These are phyloP conservation scores for Boletus rufocinnamomeus DNA, from an alignment of 768 basidiomycete genomes.

Conservation along the genomic window DNA sequence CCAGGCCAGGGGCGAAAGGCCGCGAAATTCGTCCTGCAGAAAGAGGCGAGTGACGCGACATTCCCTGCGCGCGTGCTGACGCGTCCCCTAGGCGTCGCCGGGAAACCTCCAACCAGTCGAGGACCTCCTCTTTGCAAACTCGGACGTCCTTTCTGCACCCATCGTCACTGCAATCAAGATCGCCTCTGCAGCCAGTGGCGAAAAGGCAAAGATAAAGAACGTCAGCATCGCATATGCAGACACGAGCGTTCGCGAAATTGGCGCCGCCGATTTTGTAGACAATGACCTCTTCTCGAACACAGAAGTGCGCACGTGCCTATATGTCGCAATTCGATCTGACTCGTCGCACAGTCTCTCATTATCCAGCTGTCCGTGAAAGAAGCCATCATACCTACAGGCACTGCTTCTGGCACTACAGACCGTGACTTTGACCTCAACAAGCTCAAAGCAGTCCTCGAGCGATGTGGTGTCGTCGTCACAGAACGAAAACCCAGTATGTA, in stretches of 20 bases:
- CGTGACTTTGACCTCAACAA: conserved; percentile 89
- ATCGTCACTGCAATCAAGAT: conserved; percentile 90
- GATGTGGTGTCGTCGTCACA: conserved; percentile 88
- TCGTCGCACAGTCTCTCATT: conserved; percentile 68
- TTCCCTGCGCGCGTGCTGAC: conserved; percentile 2
- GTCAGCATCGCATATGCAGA: conserved; percentile 93
- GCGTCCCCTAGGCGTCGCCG: conserved; percentile 61
- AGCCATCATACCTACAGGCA: conserved; percentile 80
- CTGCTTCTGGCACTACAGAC: conserved; percentile 68
- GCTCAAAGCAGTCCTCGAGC: conserved; percentile 80
- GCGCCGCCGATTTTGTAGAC: conserved; percentile 89
- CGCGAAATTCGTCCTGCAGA: conserved; percentile 73
- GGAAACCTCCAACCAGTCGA: conserved; percentile 74
- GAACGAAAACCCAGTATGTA: conserved; percentile 82
- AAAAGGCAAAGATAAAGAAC: conserved; percentile 64
- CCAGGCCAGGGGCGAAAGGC: conserved; percentile 73
- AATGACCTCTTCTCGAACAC: conserved; percentile 95
- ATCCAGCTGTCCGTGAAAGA: conserved; percentile 99
- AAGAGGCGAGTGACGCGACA: conserved; percentile 56
- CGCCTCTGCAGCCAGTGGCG: conserved; percentile 50
- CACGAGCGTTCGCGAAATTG: conserved; percentile 80
- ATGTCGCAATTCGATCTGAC: neutral
- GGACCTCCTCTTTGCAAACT: conserved; percentile 81
- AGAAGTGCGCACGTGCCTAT: conserved; percentile 57
- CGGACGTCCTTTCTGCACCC: conserved; percentile 79